These are phyloP conservation scores for Ottelia alismoides DNA, from an alignment of 106 monocot genomes.

Conservation along the genomic window DNA sequence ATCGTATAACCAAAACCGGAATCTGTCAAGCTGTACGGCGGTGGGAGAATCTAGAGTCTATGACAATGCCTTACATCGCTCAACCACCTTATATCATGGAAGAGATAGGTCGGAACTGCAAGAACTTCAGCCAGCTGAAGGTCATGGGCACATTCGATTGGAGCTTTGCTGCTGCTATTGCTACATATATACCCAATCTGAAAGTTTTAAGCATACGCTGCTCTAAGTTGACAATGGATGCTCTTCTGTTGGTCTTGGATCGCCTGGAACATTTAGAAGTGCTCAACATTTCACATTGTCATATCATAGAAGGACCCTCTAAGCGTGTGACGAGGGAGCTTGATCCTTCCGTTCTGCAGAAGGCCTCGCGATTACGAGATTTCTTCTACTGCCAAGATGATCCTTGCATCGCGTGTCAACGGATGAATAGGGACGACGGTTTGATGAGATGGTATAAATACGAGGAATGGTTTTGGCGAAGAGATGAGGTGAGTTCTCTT, in stretches of 20 bases:
- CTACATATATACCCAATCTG: slow-evolving; percentile 38
- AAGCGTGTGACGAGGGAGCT: slow-evolving; percentile 26
- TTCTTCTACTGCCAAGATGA: slow-evolving; percentile 46
- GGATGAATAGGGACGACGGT: slow-evolving; percentile 65
- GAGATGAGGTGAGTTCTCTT: slow-evolving; percentile 66
- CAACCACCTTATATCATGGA: slow-evolving; percentile 82
- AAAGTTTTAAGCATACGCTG: slow-evolving; percentile 72
- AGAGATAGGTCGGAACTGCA: slow-evolving; percentile 66
- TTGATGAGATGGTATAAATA: slow-evolving; percentile 91
- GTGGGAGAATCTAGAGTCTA: slow-evolving; percentile 67
- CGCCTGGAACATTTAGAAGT: slow-evolving; percentile 50
- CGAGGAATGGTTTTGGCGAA: slow-evolving; percentile 73
- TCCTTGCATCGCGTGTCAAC: slow-evolving; percentile 38
- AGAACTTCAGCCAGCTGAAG: slow-evolving; percentile 64
- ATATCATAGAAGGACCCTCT: slow-evolving; percentile 30
- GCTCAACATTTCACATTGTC: slow-evolving; percentile 85
- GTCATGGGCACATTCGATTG: slow-evolving; percentile 73
- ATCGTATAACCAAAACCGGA: slow-evolving; percentile 66
- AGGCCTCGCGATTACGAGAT: slow-evolving; percentile 37
- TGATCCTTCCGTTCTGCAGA: slow-evolving; percentile 26
- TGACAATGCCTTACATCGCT: slow-evolving; percentile 80
- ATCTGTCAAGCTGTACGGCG: slow-evolving; percentile 64
- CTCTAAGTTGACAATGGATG: slow-evolving; percentile 48
- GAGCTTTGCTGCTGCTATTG: slow-evolving; percentile 50
- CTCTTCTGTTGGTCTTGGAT: slow-evolving; percentile 43